Evolutionary conservation across 768 basidiomycete genomes (phyloP).

Genomic region (Termitomyces sp.): DNA sequence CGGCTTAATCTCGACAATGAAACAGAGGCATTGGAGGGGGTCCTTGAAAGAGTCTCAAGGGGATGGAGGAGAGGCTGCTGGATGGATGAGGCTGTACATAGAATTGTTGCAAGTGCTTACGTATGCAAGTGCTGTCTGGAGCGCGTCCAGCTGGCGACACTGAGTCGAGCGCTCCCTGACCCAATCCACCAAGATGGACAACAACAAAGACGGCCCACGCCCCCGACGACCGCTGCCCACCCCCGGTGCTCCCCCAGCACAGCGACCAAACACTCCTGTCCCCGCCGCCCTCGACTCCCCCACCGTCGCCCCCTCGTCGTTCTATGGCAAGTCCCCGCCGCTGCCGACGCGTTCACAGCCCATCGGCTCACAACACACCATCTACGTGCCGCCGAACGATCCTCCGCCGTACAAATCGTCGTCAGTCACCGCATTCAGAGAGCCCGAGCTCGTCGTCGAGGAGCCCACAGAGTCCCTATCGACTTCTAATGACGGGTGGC

Average conservation of each 20-base stretch:
- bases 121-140: neutral
- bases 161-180: neutral
- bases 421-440: slow-evolving; percentile 35
- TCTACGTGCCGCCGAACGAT: slow-evolving; percentile 27
- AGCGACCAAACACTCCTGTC: slow-evolving; percentile 37
- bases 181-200: slow-evolving; percentile 34
- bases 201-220: slow-evolving; percentile 38
- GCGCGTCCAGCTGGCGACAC: too few species aligned
- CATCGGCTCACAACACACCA: slow-evolving; percentile 39
- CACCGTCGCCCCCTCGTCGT: slow-evolving; percentile 26
- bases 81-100: too few species aligned
- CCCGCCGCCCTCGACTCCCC: slow-evolving; percentile 16
- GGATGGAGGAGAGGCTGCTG: too few species aligned
- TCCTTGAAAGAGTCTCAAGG: too few species aligned
- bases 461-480: slow-evolving; percentile 18
- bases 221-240: slow-evolving; percentile 42
- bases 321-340: slow-evolving; percentile 35
- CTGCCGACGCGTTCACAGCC: slow-evolving; percentile 32
- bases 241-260: slow-evolving; percentile 28
- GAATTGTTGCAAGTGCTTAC: neutral
- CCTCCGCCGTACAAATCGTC: slow-evolving; percentile 31
- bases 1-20: too few species aligned
- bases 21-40: too few species aligned
- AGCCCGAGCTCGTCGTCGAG: slow-evolving; percentile 50
- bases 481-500: neutral